Base-by-base conservation (phyloP, 305 asterid genomes). In the Galium porrigens region DNA sequence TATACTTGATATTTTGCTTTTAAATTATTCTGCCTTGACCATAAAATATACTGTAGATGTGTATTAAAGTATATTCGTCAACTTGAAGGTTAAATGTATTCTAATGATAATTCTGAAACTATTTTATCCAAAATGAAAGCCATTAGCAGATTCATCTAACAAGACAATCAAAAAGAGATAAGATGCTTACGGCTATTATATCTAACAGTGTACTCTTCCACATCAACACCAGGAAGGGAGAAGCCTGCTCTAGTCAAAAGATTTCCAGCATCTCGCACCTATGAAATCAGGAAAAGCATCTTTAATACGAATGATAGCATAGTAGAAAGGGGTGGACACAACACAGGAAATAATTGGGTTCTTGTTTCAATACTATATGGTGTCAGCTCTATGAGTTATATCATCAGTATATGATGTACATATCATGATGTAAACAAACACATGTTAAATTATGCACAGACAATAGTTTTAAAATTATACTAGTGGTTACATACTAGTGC, bases 251-350 rank as follows among this genome's bases (percentile, higher is more conserved):
- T 81, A 58, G 98, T 91, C 82, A 89, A 78, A 64, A 91, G 86
- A 81, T 91, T 89, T 58, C 95, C 96, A 63, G 98, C 98, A 82
- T 91, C 98, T 63, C 91, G 89, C 66, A 91, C 98, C 98, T 91
- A 74, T 58, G 75, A 69, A 72, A 75, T 65, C 70, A 71, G 61
- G 61, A 44, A 53, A 65, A 10, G n/a, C 6, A 39, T 25, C 37
- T 48, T 61, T 32, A 36, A 12, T 2, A 17, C 36, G 46, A 44
- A 64, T 6, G 60, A 6, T 15, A 33, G 3, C 44, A 34, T n/a
- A 61, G n/a, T 7, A 61, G 66, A 18, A 29, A 34, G 4, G 41
- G 49, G 37, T 58, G 64, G 32, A n/a, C 48, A 32, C 25, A 33
- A 60, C 25, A 14, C 11, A 22, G 17, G 1, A 46, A 0, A 32